Evolutionary conservation across 1,284 basidiomycete genomes (phyloP), one percentile per base, ranked within the genome.

Genomic region (Puccinia polysora): DNA sequence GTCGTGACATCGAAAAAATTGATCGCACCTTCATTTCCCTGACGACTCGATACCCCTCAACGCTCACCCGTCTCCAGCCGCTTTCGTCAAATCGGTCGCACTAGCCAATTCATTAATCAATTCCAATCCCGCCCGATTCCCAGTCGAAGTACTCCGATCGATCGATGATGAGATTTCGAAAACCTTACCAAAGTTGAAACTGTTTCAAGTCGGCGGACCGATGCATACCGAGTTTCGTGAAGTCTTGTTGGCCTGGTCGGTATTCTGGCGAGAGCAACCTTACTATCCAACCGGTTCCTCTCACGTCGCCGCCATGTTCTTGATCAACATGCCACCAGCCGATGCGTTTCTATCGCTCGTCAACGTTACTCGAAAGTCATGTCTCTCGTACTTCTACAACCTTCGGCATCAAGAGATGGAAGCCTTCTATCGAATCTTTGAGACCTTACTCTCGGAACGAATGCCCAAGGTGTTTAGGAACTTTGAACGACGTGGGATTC

Each of bases 401-500:
- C 87, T 82, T 23, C 81, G 86, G 0, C 85, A 84, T 77, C 89
- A 91, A 73, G 92, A 95, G 80, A 91, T 94, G 79, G 84, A 88
- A 82, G 81, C 81, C 0, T 82, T 79, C 75, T 82, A 82, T 74
- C 78, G 92, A 75, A 93, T 95, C 77, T 94, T 95, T 76, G 92
- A 95, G 77, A 94, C 91, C 0, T 81, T 95, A 12, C 83, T 95
- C 30, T 91, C 91, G 28, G 92, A 96, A 79, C 86, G 88, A 52
- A 94, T 97, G 88, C 95, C 95, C 0, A 95, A 82, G 86, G 90
- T 94, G 76, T 95, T 91, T 80, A 93, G 93, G 81, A 95, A 95
- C 81, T 94, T 94, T 82, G 93, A 94, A 79, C 89, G 92, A 77
- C 88, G 91, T 78, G 88, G 90, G 75, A 85, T 92, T 76, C 87